Evolutionary conservation across 208 protist species (phyloP), one percentile per base, ranked within the genome.

Genomic region (Tetramitus jugosus): DNA sequence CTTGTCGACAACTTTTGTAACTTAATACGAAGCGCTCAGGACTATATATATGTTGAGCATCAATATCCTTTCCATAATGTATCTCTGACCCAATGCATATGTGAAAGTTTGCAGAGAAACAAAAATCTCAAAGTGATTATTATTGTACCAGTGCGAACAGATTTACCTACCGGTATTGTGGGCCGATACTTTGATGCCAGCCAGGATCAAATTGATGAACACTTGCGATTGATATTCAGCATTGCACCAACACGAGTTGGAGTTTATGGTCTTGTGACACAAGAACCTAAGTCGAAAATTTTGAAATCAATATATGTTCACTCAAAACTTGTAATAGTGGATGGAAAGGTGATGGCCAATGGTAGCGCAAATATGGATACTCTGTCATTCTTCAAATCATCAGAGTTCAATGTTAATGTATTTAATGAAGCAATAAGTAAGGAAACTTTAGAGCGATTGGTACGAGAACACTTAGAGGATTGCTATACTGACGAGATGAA

Each of bases 11-110:
- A 86, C 17, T 87, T 82, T 77, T 71, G 67, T 6, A 82, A 86
- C 42, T 80, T 85, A 76, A 85, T 87, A 7, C 29, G 68, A 35
- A 80, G 78, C 39, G 84, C 84, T 26, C 83, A 85, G 33, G 61
- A 84, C 29, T 84, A 76, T n/a, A 6, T 87, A 1, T 87, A 87
- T 20, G 52, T 87, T 2, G 84, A 87, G 68, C 84, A 87, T 68
- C 84, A 87, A 46, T 87, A 86, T 49, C 84, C 84, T 13, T 87
- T 87, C 40, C 84, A 87, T 72, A 86, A 87, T 62, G 83, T 85
- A 77, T 74, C 83, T 13, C 40, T 87, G 0, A 87, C 84, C 37
- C 82, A 87, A 20, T 85, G 83, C 40, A 85, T 87, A 79, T 87
- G 84, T 60, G 79, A 87, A 53, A 80, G 80, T 6, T 78, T 87